Base-by-base conservation (phyloP, 2,329 filamentous ascomycete species). In the Teratosphaeria epicoccoides region DNA sequence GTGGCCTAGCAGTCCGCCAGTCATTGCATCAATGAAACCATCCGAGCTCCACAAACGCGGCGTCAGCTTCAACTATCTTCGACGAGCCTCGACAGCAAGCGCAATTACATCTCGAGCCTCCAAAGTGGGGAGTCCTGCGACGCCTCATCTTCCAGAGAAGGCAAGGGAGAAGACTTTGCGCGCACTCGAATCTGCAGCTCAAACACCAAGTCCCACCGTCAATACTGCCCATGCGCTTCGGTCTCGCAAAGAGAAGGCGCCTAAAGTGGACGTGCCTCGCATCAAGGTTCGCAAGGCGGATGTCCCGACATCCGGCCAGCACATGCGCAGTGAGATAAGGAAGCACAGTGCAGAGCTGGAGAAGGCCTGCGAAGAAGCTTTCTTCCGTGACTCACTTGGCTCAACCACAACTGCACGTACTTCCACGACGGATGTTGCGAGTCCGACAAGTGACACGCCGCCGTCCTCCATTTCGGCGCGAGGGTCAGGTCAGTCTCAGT, bases 291-390 rank as follows among this genome's bases (percentile, higher is more conserved):
- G 67, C 47, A 77, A 66, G 56, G 54, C 64, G 20, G 69, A 64
- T 65, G 74, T 65, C 44, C 73, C 73, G 1, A 28, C 44, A 46
- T 7, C 25, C 25, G 75, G 71, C 50, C 73, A 77, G 37, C 72
- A 74, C 46, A 84, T 82, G 69, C 83, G 81, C 59, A 88, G 89
- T 53, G 90, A 95, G 65, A 79, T 93, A 50, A 79, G 88, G 6
- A 84, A 91, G 60, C 85, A 94, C 52, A 95, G 88, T 60, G 81
- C 80, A 61, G 88, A 88, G 61, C 83, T 96, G 55, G 88, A 88
- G 47, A 88, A 88, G 68, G 87, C 93, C 53, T 94, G 90, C 63
- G 90, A 97, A 63, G 87, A 93, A 62, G 90, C 90, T 1, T 96
- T 97, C 72, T 90, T 88, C 63, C 82, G 85, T 59, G 77, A 72